Conservation (phyloP, 805 yeast genomes). For the Lachancea mirantina region DNA sequence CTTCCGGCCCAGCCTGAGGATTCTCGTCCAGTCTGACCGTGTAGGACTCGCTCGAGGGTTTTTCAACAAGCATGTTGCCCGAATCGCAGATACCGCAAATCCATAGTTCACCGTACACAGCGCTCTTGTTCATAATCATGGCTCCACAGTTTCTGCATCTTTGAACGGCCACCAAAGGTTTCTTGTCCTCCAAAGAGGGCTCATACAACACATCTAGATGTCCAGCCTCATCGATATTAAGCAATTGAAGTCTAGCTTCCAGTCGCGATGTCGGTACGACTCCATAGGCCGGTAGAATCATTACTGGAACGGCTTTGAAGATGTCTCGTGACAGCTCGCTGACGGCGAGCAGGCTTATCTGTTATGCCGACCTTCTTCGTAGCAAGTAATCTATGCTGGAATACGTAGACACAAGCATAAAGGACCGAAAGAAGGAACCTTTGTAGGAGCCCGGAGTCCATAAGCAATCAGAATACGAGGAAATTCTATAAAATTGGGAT, state of each 20-base stretch:
- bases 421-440: too few species aligned
- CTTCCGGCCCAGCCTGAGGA: not conserved
- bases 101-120: conserved; percentile 8
- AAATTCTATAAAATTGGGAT: too few species aligned
- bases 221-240: conserved; percentile 10
- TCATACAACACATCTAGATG: conserved; percentile 12
- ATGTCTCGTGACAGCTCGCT: too few species aligned
- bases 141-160: conserved; percentile 6
- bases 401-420: too few species aligned
- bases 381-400: too few species aligned
- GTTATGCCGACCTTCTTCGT: too few species aligned
- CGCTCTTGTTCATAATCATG: conserved; percentile 5
- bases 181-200: conserved; percentile 4
- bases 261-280: conserved; percentile 14
- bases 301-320: too few species aligned
- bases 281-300: conserved; percentile 10
- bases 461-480: too few species aligned
- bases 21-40: conserved; percentile 1
- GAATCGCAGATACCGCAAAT: conserved; percentile 13
- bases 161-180: not conserved
- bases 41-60: conserved; percentile 6
- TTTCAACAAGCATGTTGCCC: conserved; percentile 9
- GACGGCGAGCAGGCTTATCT: too few species aligned
- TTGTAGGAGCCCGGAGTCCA: too few species aligned
- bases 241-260: conserved; percentile 11